phyloP scores from a whole-genome alignment of 2,329 filamentous ascomycete species.

The Camptophora hylomeconis region DNA sequence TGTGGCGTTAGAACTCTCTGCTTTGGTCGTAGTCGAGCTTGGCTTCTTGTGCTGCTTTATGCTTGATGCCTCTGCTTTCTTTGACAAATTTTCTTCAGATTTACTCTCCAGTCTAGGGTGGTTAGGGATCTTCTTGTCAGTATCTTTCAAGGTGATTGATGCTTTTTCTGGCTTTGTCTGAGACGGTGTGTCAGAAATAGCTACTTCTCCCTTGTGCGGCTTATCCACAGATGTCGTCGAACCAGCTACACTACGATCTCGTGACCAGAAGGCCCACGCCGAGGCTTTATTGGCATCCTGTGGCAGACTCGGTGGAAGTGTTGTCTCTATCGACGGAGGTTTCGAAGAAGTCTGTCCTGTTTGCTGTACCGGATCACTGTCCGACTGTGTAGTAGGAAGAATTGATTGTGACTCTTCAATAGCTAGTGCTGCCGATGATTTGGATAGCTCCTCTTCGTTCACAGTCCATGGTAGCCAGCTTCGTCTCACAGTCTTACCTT shows the following conservation, averaged over 20 bases:
- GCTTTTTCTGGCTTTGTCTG: constrained; percentile 18
- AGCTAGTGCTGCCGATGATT: too few species aligned
- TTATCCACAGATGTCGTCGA: constrained; percentile 9
- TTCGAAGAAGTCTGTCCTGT: neutral
- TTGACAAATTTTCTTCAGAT: constrained; percentile 10
- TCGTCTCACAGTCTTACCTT: too few species aligned
- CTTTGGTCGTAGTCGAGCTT: constrained; percentile 19
- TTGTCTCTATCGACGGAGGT: constrained; percentile 10
- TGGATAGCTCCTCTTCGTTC: too few species aligned
- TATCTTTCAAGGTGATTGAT: constrained; percentile 17
- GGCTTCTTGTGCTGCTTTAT: too few species aligned
- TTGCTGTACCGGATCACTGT: neutral
- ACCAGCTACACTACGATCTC: constrained; percentile 11
- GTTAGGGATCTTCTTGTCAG: constrained; percentile 5
- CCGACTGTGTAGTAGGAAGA: too few species aligned
- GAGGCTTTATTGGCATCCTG: constrained; percentile 12
- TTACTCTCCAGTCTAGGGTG: constrained; percentile 3
- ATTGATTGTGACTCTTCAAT: too few species aligned
- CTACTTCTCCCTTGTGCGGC: constrained; percentile 15
- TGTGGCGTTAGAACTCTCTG: constrained; percentile 16
- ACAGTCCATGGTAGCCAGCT: too few species aligned
- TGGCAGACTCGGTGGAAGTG: constrained; percentile 12
- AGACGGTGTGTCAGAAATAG: constrained; percentile 15
- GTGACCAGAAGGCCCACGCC: constrained; percentile 20
- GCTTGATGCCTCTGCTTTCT: constrained; percentile 17